Evolutionary conservation across 2,329 filamentous ascomycete genomes (phyloP).

Genomic region (Raffaelea deltoideospora): DNA sequence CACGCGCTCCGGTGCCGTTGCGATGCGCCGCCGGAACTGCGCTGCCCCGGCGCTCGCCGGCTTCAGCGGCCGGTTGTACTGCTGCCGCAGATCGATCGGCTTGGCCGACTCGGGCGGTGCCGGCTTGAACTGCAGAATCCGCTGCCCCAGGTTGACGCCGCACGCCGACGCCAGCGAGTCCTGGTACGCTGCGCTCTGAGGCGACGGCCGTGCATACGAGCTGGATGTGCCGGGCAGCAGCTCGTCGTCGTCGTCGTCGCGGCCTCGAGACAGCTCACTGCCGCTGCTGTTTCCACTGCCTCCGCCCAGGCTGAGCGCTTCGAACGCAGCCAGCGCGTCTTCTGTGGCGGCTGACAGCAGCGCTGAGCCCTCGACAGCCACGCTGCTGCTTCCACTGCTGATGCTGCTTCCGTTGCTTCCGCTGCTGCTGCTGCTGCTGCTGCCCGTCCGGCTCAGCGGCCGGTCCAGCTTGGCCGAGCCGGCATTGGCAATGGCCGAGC

Average conservation of each 20-base stretch:
- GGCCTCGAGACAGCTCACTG: neutral
- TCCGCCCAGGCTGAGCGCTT: conserved; percentile 63
- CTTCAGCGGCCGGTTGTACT: conserved; percentile 95
- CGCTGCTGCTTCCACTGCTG: too few relatives aligned
- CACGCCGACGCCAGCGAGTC: conserved; percentile 13
- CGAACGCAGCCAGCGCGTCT: conserved; percentile 64
- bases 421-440: too few relatives aligned
- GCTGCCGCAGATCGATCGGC: conserved; percentile 90
- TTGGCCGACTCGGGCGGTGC: conserved; percentile 96
- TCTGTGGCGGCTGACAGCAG: conserved; percentile 68
- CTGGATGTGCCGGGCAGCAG: conserved; percentile 56
- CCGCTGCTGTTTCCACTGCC: neutral
- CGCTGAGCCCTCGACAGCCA: conserved; percentile 64
- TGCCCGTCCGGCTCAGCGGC: conserved; percentile 46
- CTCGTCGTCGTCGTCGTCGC: conserved; percentile 39
- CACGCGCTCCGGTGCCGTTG: conserved; percentile 89
- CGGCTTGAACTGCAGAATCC: conserved; percentile 96
- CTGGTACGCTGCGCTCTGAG: conserved; percentile 48
- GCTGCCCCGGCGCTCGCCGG: conserved; percentile 56
- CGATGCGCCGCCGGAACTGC: conserved; percentile 80
- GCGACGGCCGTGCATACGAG: conserved; percentile 63
- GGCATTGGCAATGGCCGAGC: conserved; percentile 70
- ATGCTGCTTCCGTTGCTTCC: too few relatives aligned
- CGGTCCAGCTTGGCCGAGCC: conserved; percentile 76
- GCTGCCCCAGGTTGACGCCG: conserved; percentile 82